Evolutionary conservation across 106 monocot species (phyloP), one percentile per base, ranked within the genome.

Genomic region (Dendrobium chrysotoxum): DNA sequence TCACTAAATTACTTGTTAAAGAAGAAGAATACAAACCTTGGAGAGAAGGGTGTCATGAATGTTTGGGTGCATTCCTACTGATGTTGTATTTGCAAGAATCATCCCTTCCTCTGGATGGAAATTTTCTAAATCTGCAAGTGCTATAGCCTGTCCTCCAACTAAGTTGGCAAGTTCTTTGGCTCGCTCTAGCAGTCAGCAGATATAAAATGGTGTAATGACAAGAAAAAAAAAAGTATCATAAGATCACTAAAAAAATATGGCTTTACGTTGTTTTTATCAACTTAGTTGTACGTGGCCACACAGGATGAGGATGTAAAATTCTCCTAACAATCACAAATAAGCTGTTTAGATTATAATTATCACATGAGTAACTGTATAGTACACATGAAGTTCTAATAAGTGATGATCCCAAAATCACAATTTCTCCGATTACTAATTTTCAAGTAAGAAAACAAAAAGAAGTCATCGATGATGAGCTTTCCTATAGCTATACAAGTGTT

Each of bases 21-120:
- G 13, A 4, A 70, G 54, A 35, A 41, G 12, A 0, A 61, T 5
- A 45, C 84, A 83, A 82, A 98, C 97, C 94, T 94, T 98, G 26
- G 92, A 75, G 70, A 98, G 53, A 85, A 92, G 92, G 31, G 89
- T 98, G 41, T 83, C 89, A 80, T 98, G 84, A 79, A 91, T 81
- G 82, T 89, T 95, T 67, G 98, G 98, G 55, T 92, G 68, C 98
- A 98, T 98, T 76, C 98, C 98, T 20, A 98, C 79, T 16, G 94
- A 92, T 53, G 98, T 91, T 44, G 94, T 90, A 75, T 95, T 98
- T 55, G 98, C 94, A 82, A 98, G 89, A 75, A 98, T 81, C 83
- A 89, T 92, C 46, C 90, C 92, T n/a, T 85, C 82, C 74, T 92
- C 94, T 64, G 90, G 94, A 75, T 86, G 80, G 85, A 89, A 97